These are phyloP conservation scores for Silene uniflora DNA, from an alignment of 148 eudicot genomes.

Conservation along the genomic window DNA sequence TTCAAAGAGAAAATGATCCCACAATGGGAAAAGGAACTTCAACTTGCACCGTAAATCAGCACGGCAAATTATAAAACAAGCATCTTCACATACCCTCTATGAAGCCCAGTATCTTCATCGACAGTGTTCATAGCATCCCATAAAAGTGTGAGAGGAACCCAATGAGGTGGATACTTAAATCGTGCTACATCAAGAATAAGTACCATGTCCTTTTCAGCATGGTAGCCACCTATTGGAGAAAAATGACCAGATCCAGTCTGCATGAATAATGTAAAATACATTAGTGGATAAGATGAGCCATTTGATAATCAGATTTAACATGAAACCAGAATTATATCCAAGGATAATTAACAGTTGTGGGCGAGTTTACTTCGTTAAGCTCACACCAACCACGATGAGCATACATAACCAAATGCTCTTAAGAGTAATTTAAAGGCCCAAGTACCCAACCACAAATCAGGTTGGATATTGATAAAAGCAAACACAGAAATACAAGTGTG, in stretches of 20 bases:
- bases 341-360: background rate
- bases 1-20: background rate
- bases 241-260: conserved; percentile 57
- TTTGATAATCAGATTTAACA: background rate
- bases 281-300: background rate
- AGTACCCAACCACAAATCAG: no score
- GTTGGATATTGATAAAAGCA: no score
- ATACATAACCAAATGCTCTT: no score
- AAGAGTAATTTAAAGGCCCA: no score
- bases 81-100: conserved; percentile 35
- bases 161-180: conserved; percentile 53
- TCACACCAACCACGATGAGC: no score
- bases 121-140: conserved; percentile 56
- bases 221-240: conserved; percentile 54
- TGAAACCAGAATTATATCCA: background rate
- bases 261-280: background rate
- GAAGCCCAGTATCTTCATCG: conserved; percentile 37
- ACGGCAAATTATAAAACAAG: background rate
- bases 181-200: conserved; percentile 57
- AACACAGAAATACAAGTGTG: no score
- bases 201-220: conserved; percentile 44
- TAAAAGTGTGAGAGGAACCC: conserved; percentile 49
- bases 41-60: background rate
- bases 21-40: background rate
- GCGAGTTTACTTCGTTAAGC: background rate